These are phyloP conservation scores for Saccharomyces hybrid DNA, from an alignment of 1,139 yeast species.

Conservation along the genomic window DNA sequence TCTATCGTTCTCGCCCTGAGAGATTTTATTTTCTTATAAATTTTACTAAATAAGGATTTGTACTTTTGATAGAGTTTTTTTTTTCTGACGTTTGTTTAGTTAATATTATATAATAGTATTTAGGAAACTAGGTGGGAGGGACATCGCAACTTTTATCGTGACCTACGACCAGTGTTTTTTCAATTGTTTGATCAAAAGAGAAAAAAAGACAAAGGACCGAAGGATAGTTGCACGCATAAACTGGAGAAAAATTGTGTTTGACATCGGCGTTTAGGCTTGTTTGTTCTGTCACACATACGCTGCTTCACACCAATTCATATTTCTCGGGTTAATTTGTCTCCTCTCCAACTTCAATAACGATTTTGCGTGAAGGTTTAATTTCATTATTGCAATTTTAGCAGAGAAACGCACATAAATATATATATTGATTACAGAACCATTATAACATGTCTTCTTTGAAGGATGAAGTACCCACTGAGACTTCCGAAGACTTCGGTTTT, in stretches of 20 bases:
- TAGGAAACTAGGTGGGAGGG: background rate
- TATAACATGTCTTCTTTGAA: slow-evolving; percentile 14
- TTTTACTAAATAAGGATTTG: background rate
- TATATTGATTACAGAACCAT: background rate
- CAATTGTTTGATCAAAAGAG: background rate
- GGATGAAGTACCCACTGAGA: slow-evolving; percentile 23
- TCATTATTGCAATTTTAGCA: background rate
- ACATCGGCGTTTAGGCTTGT: background rate
- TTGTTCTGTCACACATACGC: background rate
- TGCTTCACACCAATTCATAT: background rate
- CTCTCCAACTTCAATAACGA: background rate
- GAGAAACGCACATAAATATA: background rate
- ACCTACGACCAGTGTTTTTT: background rate
- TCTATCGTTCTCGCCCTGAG: slow-evolving; percentile 39
- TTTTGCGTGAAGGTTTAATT: background rate
- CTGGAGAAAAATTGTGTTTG: background rate
- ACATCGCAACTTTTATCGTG: background rate
- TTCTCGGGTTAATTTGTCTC: background rate
- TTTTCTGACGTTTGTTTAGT: background rate
- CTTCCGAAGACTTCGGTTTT: slow-evolving; percentile 36
- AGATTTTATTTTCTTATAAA: background rate
- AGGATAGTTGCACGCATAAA: background rate
- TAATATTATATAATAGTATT: background rate
- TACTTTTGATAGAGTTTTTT: no score
- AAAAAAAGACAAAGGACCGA: background rate